Evolutionary conservation across 2,329 filamentous ascomycete genomes (phyloP).

Genomic region (Alternaria ethzedia): DNA sequence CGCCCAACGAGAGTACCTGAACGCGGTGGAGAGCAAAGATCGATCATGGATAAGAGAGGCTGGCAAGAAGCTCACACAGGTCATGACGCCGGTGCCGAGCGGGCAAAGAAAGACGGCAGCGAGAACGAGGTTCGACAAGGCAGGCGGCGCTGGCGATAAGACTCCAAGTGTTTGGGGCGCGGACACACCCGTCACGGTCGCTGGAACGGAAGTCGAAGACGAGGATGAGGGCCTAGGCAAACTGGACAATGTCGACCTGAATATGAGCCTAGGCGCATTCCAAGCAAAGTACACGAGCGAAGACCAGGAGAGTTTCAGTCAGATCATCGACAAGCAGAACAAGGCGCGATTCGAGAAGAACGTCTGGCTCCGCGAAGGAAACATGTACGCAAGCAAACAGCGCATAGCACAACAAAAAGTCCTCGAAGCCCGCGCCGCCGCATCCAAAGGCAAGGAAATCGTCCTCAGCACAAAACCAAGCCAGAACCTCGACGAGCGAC

Average conservation of each 20-base stretch:
- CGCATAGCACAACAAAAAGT: slow-evolving; percentile 74
- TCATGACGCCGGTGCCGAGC: slow-evolving; percentile 78
- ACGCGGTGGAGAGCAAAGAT: slow-evolving; percentile 87
- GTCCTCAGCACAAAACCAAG: slow-evolving; percentile 63
- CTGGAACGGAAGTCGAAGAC: slow-evolving; percentile 43
- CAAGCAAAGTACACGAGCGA: slow-evolving; percentile 95
- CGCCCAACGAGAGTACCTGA: slow-evolving; percentile 88
- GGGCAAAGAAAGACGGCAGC: slow-evolving; percentile 46
- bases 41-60: slow-evolving; percentile 85
- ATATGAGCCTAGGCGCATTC: slow-evolving; percentile 82
- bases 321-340: slow-evolving; percentile 89
- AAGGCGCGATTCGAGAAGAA: slow-evolving; percentile 83
- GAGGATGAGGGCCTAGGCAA: slow-evolving; percentile 45
- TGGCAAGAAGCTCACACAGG: slow-evolving; percentile 65
- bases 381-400: slow-evolving; percentile 74
- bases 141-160: slow-evolving; percentile 43
- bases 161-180: slow-evolving; percentile 71
- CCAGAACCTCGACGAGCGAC: slow-evolving; percentile 70
- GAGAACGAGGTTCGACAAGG: slow-evolving; percentile 25
- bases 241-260: slow-evolving; percentile 68
- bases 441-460: slow-evolving; percentile 25
- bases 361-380: slow-evolving; percentile 85
- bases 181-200: slow-evolving; percentile 73
- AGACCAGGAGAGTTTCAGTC: slow-evolving; percentile 97
- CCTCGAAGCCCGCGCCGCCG: slow-evolving; percentile 65